Percentiles rank a stretch among this genome's conserved stretches.
Conservation (phyloP, 2,329 filamentous ascomycete species). For the Botrytis tulipae region DNA sequence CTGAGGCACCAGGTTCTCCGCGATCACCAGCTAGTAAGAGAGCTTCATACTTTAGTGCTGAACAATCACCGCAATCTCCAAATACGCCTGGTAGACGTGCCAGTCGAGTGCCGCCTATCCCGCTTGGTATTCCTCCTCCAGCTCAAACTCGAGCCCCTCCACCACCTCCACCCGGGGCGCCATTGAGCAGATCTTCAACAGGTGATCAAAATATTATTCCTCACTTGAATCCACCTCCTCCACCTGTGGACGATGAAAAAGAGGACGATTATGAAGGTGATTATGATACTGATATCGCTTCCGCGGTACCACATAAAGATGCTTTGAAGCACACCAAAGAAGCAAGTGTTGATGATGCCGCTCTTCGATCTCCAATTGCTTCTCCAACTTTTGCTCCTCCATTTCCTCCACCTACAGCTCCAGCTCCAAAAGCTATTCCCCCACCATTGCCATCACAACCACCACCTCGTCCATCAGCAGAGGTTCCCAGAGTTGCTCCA, state of each 20-base stretch:
- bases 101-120: conserved; percentile 61
- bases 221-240: conserved; percentile 46
- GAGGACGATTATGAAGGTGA: conserved; percentile 95
- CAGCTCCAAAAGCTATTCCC: conserved; percentile 60
- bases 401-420: conserved; percentile 52
- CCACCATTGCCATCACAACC: conserved; percentile 64
- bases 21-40: conserved; percentile 44
- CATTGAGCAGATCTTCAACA: conserved; percentile 58
- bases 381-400: conserved; percentile 48
- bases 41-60: conserved; percentile 41
- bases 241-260: conserved; percentile 69
- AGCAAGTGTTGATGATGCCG: conserved; percentile 69
- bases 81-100: conserved; percentile 52
- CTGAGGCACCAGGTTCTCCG: conserved; percentile 43
- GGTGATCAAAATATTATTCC: conserved; percentile 50
- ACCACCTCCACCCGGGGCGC: conserved; percentile 60
- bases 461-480: conserved; percentile 59
- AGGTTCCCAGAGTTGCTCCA: conserved; percentile 67
- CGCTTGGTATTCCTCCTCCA: conserved; percentile 47
- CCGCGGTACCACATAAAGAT: conserved; percentile 91
- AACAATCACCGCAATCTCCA: conserved; percentile 39
- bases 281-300: conserved; percentile 95
- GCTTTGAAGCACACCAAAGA: conserved; percentile 81
- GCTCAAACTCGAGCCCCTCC: conserved; percentile 62
- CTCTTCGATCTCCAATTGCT: conserved; percentile 47